Base-by-base conservation (phyloP, 2,329 filamentous ascomycete species). In the Chaetomiaceae sp. region DNA sequence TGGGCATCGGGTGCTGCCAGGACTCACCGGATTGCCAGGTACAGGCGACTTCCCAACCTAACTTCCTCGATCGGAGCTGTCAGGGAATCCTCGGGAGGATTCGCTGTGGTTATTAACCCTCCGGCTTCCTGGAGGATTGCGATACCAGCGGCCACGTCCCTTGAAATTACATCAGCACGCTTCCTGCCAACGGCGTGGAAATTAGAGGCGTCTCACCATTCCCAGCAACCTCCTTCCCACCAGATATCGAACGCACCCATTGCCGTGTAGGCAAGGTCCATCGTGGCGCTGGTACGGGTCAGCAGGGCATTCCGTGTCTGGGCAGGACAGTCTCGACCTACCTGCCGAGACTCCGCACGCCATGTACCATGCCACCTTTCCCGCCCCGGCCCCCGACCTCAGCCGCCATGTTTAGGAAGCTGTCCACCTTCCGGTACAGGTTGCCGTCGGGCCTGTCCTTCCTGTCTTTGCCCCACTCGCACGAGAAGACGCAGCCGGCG, bases 221-320 rank as follows among this genome's bases (percentile, higher is more conserved):
- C 86, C 84, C 84, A 88, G 58, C 84, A 88, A 0, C 84, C 84
- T 3, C 84, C 85, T 60, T 89, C 84, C 84, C 84, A 89, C 84
- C 85, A 88, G 10, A 88, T 86, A 64, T 89, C 85, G 54, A 88
- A 82, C 0, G 79, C 72, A 0, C 85, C 85, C 75, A 85, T 85
- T 11, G 86, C 85, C 9, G 79, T 78, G 61, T 88, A 89, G 0
- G 84, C 84, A 39, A 89, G 65, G 62, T 88, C 85, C 44, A 89
- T 60, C 1, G 85, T 86, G 8, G 85, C 85, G 58, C 83, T 84
- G 7, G 7, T n/a, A n/a, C n/a, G n/a, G n/a, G n/a, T n/a, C n/a
- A n/a, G n/a, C n/a, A n/a, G n/a, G n/a, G n/a, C n/a, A n/a, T n/a
- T n/a, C n/a, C n/a, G n/a, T n/a, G n/a, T n/a, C 14, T 20, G 3